Evolutionary conservation across 2,329 filamentous ascomycete species (phyloP), one percentile per base, ranked within the genome.

Genomic region (Catunica adiposa): DNA sequence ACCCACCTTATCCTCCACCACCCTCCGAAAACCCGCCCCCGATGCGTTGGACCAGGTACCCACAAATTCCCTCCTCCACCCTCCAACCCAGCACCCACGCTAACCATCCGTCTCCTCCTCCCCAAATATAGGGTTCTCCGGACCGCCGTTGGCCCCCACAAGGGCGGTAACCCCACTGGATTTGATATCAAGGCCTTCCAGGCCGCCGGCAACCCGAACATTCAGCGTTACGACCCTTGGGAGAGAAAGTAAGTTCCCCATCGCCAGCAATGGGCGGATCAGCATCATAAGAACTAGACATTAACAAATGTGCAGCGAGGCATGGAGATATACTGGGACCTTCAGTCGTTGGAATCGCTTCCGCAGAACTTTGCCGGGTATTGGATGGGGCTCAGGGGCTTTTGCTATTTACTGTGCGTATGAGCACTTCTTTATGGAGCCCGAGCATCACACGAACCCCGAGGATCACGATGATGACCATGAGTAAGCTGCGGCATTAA

Each of bases 271-370:
- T 17, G 37, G 37, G 37, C 11, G 37, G 37, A 38, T n/a, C 15
- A 44, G n/a, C 3, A 22, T 2, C 8, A 22, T 11, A 20, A n/a
- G n/a, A 22, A 2, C 40, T 44, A n/a, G 20, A n/a, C 40, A 38
- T 25, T 51, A 51, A 51, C 29, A 44, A 17, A 44, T n/a, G 40
- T 37, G 61, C 68, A 98, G 92, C 66, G 92, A 98, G 75, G 79
- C 86, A 66, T 98, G 92, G 92, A 80, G 92, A 70, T 96, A 95
- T 75, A 82, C 78, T 37, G 92, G 90, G 61, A 83, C 80, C 55
- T 97, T 96, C 75, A 84, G 83, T 62, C 80, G 90, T 64, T 85
- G 76, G 73, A 94, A 95, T 73, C 84, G 92, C 63, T 92, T 96
- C 75, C 89, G 83, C 73, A 75, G 78, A 64, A 75, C 81, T 61